Evolutionary conservation across 805 yeast species (phyloP).

Genomic region (Saccharomyces kudriavzevii): DNA sequence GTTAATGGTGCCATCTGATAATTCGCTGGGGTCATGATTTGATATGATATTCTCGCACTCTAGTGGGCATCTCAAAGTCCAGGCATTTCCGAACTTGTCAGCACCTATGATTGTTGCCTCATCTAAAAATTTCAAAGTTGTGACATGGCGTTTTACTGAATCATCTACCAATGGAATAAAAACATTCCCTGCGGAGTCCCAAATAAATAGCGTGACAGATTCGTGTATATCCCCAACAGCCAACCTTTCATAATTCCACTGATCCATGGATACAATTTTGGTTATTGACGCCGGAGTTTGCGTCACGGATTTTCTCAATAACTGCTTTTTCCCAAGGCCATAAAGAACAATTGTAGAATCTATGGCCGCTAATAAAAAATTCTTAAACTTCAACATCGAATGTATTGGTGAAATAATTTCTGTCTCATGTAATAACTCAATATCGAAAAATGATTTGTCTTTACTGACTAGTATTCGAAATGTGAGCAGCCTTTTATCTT

Average conservation of each 20-base stretch:
- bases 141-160: slow-evolving; percentile 54
- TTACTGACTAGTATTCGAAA: slow-evolving; percentile 11
- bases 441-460: slow-evolving; percentile 21
- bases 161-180: slow-evolving; percentile 70
- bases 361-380: slow-evolving; percentile 52
- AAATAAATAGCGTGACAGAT: slow-evolving; percentile 52
- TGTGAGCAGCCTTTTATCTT: slow-evolving; percentile 12
- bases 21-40: background rate
- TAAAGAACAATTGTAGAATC: slow-evolving; percentile 48
- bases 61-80: slow-evolving; percentile 55
- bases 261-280: slow-evolving; percentile 44
- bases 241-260: slow-evolving; percentile 48
- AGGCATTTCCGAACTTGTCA: slow-evolving; percentile 78
- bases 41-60: slow-evolving; percentile 32
- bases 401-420: slow-evolving; percentile 39
- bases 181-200: slow-evolving; percentile 37
- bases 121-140: slow-evolving; percentile 56
- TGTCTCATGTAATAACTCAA: slow-evolving; percentile 56
- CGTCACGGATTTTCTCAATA: slow-evolving; percentile 55
- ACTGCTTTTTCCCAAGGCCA: slow-evolving; percentile 72
- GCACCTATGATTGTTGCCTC: slow-evolving; percentile 73
- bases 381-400: slow-evolving; percentile 49
- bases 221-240: slow-evolving; percentile 65
- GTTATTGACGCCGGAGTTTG: slow-evolving; percentile 37
- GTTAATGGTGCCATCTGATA: background rate